Conservation (phyloP, 2,329 filamentous ascomycete species). For the Exophiala aquamarina region DNA sequence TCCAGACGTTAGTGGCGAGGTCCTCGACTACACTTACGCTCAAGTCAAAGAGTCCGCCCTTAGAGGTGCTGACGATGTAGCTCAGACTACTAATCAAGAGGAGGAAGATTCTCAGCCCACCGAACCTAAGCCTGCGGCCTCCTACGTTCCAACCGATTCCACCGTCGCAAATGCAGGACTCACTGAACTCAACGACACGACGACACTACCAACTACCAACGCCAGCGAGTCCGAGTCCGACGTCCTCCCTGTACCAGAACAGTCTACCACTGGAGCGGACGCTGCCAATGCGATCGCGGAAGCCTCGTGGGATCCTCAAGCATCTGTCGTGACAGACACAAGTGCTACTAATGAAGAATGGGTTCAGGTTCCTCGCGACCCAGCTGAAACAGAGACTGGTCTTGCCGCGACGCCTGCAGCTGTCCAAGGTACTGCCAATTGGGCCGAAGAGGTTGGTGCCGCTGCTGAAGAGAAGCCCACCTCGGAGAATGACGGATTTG, state of each 20-base stretch:
- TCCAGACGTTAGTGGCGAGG: slow-evolving; percentile 54
- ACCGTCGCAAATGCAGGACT: slow-evolving; percentile 60
- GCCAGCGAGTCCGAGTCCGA: slow-evolving; percentile 39
- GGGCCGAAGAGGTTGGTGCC: slow-evolving; percentile 77
- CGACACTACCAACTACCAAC: slow-evolving; percentile 57
- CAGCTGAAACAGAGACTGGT: slow-evolving; percentile 70
- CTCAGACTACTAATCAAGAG: slow-evolving; percentile 27
- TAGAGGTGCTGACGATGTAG: slow-evolving; percentile 37
- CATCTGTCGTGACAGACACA: slow-evolving; percentile 47
- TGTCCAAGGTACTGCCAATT: slow-evolving; percentile 62
- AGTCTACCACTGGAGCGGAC: slow-evolving; percentile 41
- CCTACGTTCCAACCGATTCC: slow-evolving; percentile 52
- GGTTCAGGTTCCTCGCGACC: slow-evolving; percentile 73
- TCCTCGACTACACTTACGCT: slow-evolving; percentile 55
- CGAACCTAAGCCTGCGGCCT: slow-evolving; percentile 40
- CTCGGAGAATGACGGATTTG: slow-evolving; percentile 37
- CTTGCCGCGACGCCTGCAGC: slow-evolving; percentile 61
- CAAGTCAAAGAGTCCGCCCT: slow-evolving; percentile 53
- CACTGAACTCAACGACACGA: slow-evolving; percentile 58
- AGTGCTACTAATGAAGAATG: slow-evolving; percentile 60
- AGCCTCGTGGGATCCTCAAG: slow-evolving; percentile 56
- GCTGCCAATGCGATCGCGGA: slow-evolving; percentile 50
- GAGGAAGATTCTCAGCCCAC: slow-evolving; percentile 47
- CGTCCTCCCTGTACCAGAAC: slow-evolving; percentile 33
- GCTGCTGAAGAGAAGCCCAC: slow-evolving; percentile 31